phyloP scores from a whole-genome alignment of 495 filamentous ascomycete genomes.

The Neurospora intermedia region DNA sequence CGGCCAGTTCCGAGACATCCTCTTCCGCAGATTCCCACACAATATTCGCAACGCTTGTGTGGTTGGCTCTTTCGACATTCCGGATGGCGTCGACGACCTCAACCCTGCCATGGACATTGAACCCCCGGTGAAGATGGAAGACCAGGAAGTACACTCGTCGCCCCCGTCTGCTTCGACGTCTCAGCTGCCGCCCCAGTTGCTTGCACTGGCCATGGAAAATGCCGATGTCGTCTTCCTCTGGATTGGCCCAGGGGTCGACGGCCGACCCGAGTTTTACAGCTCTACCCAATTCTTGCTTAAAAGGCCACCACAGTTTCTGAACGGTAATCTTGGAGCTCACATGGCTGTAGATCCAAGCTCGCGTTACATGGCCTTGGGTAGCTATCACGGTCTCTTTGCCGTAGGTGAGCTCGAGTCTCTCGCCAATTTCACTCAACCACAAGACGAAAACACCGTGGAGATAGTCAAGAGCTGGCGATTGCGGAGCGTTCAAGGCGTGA shows the following conservation, averaged over 20 bases:
- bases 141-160: constrained; percentile 10
- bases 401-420: constrained; percentile 52
- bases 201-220: constrained; percentile 60
- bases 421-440: constrained; percentile 31
- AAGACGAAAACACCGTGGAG: constrained; percentile 24
- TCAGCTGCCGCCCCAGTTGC: constrained; percentile 59
- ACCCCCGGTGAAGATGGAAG: constrained; percentile 20
- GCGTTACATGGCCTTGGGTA: constrained; percentile 36
- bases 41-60: constrained; percentile 52
- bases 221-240: constrained; percentile 65
- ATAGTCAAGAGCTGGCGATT: constrained; percentile 42
- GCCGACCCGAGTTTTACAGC: constrained; percentile 47
- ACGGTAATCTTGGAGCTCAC: constrained; percentile 51
- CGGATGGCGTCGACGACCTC: constrained; percentile 12
- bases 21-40: constrained; percentile 7
- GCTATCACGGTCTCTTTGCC: constrained; percentile 32
- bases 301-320: constrained; percentile 38
- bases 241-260: constrained; percentile 32
- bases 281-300: constrained; percentile 30
- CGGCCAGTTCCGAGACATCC: constrained; percentile 58
- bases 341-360: constrained; percentile 70
- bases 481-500: constrained; percentile 56
- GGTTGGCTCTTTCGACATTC: constrained; percentile 33
- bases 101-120: neutral
- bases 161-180: constrained; percentile 7